phyloP scores from a whole-genome alignment of 495 filamentous ascomycete genomes.

The Aspergillus sclerotiicarbonarius region DNA sequence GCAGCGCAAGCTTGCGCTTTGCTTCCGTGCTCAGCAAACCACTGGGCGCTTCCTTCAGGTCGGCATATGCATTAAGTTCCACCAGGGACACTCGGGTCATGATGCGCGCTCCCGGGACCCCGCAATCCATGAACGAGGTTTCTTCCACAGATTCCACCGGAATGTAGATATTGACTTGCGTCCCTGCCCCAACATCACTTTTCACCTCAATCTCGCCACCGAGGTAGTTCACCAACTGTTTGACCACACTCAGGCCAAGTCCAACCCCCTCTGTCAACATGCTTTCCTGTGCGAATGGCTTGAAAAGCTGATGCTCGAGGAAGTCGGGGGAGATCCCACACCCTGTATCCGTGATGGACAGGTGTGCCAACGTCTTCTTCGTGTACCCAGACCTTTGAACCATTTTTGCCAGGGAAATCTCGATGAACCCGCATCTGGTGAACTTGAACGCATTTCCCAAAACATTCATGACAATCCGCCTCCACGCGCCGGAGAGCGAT shows the following conservation, averaged over 20 bases:
- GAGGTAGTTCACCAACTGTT: constrained; percentile 60
- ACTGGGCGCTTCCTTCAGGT: constrained; percentile 25
- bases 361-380: constrained; percentile 25
- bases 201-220: constrained; percentile 58
- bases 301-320: constrained; percentile 63
- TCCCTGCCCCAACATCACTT: constrained; percentile 56
- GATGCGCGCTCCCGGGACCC: neutral
- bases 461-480: constrained; percentile 69
- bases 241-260: constrained; percentile 66
- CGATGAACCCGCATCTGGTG: constrained; percentile 57
- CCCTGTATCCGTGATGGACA: constrained; percentile 64
- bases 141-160: constrained; percentile 29
- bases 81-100: constrained; percentile 27
- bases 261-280: constrained; percentile 64
- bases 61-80: constrained; percentile 29
- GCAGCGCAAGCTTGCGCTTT: constrained; percentile 35
- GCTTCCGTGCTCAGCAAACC: constrained; percentile 28
- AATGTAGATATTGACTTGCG: constrained; percentile 54
- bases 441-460: constrained; percentile 75
- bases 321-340: constrained; percentile 68
- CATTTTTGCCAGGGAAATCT: constrained; percentile 45
- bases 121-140: neutral
- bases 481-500: constrained; percentile 60
- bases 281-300: constrained; percentile 72
- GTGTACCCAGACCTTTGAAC: constrained; percentile 17